A percentile compares a stretch with the other conserved stretches of the same genome.
Evolutionary conservation across 768 basidiomycete genomes (phyloP).

Genomic region (Trametes cinnabarina): DNA sequence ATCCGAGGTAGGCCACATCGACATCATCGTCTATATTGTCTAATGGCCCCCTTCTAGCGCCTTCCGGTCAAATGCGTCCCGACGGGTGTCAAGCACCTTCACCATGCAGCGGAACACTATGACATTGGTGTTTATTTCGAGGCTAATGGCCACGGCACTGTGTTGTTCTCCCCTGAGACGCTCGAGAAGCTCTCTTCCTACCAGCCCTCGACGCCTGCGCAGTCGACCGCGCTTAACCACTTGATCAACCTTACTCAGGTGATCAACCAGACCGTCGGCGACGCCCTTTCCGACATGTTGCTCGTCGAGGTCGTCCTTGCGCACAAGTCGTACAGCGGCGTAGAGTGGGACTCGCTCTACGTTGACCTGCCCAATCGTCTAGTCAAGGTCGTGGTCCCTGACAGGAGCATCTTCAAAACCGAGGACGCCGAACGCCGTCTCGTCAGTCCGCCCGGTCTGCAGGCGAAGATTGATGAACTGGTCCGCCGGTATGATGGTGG

Average conservation of each 20-base stretch:
- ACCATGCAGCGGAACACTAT: slow-evolving; percentile 93
- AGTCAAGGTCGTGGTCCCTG: slow-evolving; percentile 86
- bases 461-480: slow-evolving; percentile 78
- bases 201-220: slow-evolving; percentile 78
- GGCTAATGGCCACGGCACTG: slow-evolving; percentile 98
- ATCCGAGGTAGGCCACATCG: slow-evolving; percentile 53
- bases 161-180: slow-evolving; percentile 83
- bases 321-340: slow-evolving; percentile 78
- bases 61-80: slow-evolving; percentile 93
- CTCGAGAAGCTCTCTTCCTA: slow-evolving; percentile 57
- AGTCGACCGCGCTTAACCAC: slow-evolving; percentile 75
- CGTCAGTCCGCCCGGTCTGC: slow-evolving; percentile 75
- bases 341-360: slow-evolving; percentile 92
- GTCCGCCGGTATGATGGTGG: slow-evolving; percentile 78
- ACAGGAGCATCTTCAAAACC: slow-evolving; percentile 83
- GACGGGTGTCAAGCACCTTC: slow-evolving; percentile 97
- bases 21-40: background rate
- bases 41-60: slow-evolving; percentile 46
- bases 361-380: slow-evolving; percentile 91
- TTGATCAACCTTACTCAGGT: slow-evolving; percentile 75
- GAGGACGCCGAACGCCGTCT: slow-evolving; percentile 91
- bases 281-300: slow-evolving; percentile 93
- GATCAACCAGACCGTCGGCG: slow-evolving; percentile 98
- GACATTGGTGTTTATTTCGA: slow-evolving; percentile 99
- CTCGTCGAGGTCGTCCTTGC: slow-evolving; percentile 91